Evolutionary conservation across 257 asterid genomes (phyloP).

Genomic region (Solanum chiquidenum): DNA sequence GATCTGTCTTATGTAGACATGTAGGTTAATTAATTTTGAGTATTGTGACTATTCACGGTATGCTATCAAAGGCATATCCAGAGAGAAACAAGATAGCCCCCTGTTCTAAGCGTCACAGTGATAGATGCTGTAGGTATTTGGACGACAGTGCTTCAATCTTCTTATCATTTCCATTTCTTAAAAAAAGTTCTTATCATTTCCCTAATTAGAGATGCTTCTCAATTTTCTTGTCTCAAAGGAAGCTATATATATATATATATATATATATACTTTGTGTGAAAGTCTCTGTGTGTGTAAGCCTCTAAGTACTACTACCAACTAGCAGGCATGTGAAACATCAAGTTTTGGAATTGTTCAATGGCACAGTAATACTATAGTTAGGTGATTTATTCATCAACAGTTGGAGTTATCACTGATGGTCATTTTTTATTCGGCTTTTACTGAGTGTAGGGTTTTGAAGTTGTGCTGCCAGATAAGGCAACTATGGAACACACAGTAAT

Average conservation of each 20-base stretch:
- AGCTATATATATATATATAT: background rate
- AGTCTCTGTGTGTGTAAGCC: background rate
- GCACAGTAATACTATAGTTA: background rate
- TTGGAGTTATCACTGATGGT: background rate
- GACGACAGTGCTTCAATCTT: background rate
- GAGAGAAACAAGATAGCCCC: background rate
- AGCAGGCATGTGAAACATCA: background rate
- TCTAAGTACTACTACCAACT: background rate
- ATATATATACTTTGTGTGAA: background rate
- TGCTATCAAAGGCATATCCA: background rate
- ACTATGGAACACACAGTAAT: constrained; percentile 48
- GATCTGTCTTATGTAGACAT: background rate
- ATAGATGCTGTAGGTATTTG: background rate
- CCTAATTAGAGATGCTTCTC: background rate
- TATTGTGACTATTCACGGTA: background rate
- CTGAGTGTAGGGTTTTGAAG: constrained; percentile 64
- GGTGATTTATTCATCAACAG: background rate
- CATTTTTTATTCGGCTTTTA: background rate
- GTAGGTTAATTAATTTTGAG: background rate
- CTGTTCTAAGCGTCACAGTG: background rate
- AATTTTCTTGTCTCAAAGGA: background rate
- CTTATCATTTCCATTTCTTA: background rate
- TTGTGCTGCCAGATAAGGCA: constrained; percentile 51
- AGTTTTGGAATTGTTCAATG: background rate
- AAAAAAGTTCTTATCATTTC: background rate